Percentiles rank a stretch among this genome's conserved stretches.
Evolutionary conservation across 257 asterid genomes (phyloP).

Genomic region (Apocynum venetum): DNA sequence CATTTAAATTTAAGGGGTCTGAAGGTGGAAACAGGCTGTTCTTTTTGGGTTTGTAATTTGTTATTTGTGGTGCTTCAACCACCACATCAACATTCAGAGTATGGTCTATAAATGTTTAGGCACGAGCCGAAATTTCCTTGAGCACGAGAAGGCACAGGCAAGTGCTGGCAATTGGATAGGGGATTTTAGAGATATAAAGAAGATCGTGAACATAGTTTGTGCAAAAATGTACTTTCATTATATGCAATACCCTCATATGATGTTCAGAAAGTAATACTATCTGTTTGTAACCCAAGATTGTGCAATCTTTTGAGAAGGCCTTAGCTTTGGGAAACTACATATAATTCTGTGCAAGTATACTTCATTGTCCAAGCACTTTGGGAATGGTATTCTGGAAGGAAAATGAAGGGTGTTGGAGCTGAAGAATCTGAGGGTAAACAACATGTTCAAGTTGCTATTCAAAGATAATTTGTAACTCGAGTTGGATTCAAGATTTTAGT

Average conservation of each 20-base stretch:
- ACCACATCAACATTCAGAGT: neutral
- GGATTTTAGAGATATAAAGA: neutral
- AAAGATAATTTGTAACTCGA: no score
- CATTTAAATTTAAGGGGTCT: neutral
- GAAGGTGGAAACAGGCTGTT: neutral
- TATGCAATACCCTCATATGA: neutral
- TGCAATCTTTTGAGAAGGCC: neutral
- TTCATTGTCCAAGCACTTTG: neutral
- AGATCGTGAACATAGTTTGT: neutral
- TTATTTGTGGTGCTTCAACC: neutral
- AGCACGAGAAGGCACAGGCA: neutral
- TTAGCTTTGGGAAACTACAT: no score
- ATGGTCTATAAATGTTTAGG: neutral
- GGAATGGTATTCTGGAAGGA: neutral
- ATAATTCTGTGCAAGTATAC: neutral
- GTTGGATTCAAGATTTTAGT: no score
- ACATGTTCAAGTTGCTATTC: no score
- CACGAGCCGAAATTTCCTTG: neutral
- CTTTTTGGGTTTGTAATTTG: neutral
- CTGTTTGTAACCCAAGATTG: neutral
- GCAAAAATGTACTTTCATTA: neutral
- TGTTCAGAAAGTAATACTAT: neutral
- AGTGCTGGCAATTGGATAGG: no score
- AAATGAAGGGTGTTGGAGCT: neutral
- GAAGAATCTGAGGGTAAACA: neutral